These are phyloP conservation scores for Amoebophrya sp. DNA, from an alignment of 169 alveolate species.

Conservation along the genomic window DNA sequence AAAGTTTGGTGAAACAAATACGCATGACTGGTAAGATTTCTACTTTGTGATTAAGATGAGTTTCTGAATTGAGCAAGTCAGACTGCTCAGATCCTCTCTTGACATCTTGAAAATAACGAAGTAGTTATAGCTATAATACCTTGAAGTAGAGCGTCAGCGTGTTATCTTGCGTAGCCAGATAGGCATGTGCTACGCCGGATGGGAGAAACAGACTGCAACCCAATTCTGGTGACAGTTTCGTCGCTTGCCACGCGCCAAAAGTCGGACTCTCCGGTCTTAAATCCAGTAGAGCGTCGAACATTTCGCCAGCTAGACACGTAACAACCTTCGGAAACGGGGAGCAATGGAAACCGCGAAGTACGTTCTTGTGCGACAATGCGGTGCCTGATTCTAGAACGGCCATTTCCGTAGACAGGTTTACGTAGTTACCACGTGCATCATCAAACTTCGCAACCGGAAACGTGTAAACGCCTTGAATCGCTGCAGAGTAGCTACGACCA, in stretches of 20 bases:
- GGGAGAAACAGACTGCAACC: not conserved
- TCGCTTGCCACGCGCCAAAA: not conserved
- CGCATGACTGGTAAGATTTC: too few relatives aligned
- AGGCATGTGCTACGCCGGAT: not conserved
- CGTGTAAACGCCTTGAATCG: too few relatives aligned
- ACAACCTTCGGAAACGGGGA: not conserved
- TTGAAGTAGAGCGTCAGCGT: not conserved
- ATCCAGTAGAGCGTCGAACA: not conserved
- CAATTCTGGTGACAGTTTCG: not conserved
- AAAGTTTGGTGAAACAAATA: too few relatives aligned
- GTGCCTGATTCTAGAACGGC: not conserved
- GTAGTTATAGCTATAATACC: too few relatives aligned
- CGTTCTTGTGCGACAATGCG: not conserved
- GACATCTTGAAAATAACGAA: too few relatives aligned
- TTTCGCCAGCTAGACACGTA: not conserved
- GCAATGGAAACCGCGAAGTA: not conserved
- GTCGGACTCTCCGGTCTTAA: not conserved
- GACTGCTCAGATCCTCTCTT: too few relatives aligned
- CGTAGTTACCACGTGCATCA: not conserved
- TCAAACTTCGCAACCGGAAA: too few relatives aligned
- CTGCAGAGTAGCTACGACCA: too few relatives aligned
- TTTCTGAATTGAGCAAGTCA: too few relatives aligned
- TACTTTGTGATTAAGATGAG: too few relatives aligned
- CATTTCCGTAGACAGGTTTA: not conserved
- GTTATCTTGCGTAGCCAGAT: not conserved